phyloP scores from a whole-genome alignment of 345 rosid species.

The Brassica juncea region DNA sequence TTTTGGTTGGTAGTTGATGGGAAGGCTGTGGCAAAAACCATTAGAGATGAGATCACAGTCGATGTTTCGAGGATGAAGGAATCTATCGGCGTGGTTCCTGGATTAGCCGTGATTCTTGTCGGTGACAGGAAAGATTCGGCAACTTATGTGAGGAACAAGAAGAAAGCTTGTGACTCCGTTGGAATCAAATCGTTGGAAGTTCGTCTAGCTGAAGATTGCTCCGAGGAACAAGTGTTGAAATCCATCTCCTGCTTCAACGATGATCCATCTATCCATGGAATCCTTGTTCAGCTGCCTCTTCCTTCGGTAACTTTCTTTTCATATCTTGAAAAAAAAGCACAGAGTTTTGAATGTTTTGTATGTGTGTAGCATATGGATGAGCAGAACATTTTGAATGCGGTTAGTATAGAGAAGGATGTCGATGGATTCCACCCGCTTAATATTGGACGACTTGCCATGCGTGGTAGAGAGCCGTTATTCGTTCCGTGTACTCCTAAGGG shows the following conservation, averaged over 20 bases:
- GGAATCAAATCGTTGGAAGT: not conserved
- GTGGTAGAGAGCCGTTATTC: not conserved
- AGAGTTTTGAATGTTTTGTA: not conserved
- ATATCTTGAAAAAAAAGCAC: not conserved
- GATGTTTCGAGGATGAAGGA: conserved; percentile 3
- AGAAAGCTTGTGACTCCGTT: conserved; percentile 8
- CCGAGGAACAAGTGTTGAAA: not conserved
- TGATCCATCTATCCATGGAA: conserved; percentile 5
- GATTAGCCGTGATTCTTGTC: conserved; percentile 1
- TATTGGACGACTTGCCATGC: conserved; percentile 5
- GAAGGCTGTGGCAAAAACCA: not conserved
- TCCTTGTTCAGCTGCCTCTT: conserved; percentile 7
- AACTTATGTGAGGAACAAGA: not conserved
- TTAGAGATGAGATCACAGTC: not conserved
- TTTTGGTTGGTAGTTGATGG: conserved; percentile 22
- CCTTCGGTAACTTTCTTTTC: not conserved
- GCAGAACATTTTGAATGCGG: conserved; percentile 13
- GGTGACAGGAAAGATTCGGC: not conserved
- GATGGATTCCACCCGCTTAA: not conserved
- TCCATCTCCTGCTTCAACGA: not conserved
- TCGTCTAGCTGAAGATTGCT: not conserved
- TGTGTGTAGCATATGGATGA: conserved; percentile 4
- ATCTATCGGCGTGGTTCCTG: conserved; percentile 5
- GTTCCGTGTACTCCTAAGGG: conserved; percentile 6
- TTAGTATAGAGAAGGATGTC: conserved; percentile 4